Evolutionary conservation across 805 yeast genomes (phyloP), one percentile per base, ranked within the genome.

Genomic region (Priceomyces melissophilus): DNA sequence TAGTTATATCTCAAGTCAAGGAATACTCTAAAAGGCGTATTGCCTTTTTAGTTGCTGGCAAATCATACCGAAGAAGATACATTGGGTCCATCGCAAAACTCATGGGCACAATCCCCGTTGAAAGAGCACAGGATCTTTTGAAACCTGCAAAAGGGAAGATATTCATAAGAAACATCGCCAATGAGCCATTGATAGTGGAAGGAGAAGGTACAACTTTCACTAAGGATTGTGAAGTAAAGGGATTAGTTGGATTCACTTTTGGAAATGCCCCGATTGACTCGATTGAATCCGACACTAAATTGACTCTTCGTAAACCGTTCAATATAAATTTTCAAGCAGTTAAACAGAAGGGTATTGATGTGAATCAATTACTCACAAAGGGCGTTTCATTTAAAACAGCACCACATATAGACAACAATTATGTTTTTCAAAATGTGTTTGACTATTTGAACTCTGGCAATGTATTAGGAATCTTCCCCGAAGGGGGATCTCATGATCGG

Each of bases 401-500:
- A 5, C 71, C 68, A 4, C 71, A 67, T 46, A 52, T 69, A 15
- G 73, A 68, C 46, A 67, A 65, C 40, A 54, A 62, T 41, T 29
- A 42, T 20, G 63, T 69, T 5, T 69, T 69, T 44, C 57, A 58
- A 30, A 48, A 59, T 37, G 73, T 68, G n/a, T 69, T 64, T 47
- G 50, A 54, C 37, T 70, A 66, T 39, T 57, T 68, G 39, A 61
- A 62, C 37, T 40, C 37, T 5, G 66, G 65, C 9, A 54, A 57
- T 16, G 62, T 61, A 1, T 50, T 69, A 40, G 74, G 73, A 2
- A 64, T 68, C 11, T 69, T 69, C 41, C 74, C 73, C 8, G 74
- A 69, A 44, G 74, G 74, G 10, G 74, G 74, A 5, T 64, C 68
- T 30, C 73, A 69, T 43, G 74, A 69, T 44, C 47, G 73, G 25